Evolutionary conservation across 768 basidiomycete species (phyloP).

Genomic region (Collybiopsis confluens): DNA sequence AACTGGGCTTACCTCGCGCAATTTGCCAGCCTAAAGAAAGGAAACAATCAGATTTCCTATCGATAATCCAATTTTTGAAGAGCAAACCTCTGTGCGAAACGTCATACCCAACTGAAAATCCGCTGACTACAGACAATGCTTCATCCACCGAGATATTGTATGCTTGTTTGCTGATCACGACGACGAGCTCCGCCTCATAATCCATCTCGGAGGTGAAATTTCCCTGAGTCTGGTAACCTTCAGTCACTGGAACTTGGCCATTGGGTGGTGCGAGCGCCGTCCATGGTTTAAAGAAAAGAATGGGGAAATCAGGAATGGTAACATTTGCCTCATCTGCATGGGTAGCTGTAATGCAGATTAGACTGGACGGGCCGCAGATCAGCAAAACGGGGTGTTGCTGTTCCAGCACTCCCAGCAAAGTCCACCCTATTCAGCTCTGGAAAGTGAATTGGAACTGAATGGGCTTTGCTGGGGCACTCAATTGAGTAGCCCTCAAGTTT

Average conservation of each 20-base stretch:
- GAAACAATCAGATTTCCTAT: neutral
- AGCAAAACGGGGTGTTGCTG: no score
- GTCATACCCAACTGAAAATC: slow-evolving; percentile 36
- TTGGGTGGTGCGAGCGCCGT: slow-evolving; percentile 32
- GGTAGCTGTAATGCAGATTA: slow-evolving; percentile 4
- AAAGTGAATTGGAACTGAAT: no score
- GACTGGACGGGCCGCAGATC: no score
- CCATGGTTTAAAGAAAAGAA: slow-evolving; percentile 32
- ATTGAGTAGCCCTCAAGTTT: no score
- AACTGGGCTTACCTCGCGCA: slow-evolving; percentile 18
- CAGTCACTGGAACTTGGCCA: slow-evolving; percentile 30
- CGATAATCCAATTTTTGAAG: neutral
- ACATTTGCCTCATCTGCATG: slow-evolving; percentile 24
- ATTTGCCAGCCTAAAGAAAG: slow-evolving; percentile 29
- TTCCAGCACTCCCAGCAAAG: no score
- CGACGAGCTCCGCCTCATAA: slow-evolving; percentile 38
- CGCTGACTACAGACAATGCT: slow-evolving; percentile 37
- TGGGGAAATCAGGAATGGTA: slow-evolving; percentile 31
- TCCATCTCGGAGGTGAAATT: slow-evolving; percentile 38
- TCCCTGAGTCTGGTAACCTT: slow-evolving; percentile 35
- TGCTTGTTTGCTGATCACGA: slow-evolving; percentile 37
- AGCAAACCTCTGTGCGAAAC: slow-evolving; percentile 35
- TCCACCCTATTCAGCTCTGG: no score
- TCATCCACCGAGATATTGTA: slow-evolving; percentile 39
- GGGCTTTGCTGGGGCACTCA: no score